Conservation (phyloP, 176 grass and related monocot species). For the Ensete ventricosum region DNA sequence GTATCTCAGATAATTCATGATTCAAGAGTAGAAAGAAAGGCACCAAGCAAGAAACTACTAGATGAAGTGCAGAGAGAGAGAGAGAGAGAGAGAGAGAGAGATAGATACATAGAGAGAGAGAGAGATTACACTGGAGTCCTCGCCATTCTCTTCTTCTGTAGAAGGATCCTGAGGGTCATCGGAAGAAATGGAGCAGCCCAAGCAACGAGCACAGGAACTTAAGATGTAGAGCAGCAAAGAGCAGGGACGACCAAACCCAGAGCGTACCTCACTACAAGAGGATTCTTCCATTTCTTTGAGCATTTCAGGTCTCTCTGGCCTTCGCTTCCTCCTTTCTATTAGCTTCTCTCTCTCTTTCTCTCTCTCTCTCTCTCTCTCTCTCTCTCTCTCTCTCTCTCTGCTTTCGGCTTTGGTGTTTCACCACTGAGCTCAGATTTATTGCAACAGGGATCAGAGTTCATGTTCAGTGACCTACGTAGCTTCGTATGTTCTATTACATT, state of each 20-base stretch:
- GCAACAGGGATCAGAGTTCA: too few relatives aligned
- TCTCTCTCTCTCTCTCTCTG: background rate
- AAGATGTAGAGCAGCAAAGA: conserved; percentile 16
- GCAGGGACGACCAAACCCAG: conserved; percentile 5
- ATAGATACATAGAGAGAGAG: conserved; percentile 11
- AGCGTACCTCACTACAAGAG: background rate
- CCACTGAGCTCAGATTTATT: background rate
- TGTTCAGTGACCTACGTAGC: too few relatives aligned
- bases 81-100: conserved; percentile 9
- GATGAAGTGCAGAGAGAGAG: background rate
- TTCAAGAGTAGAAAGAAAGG: background rate
- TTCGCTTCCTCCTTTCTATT: too few relatives aligned
- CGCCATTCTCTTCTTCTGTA: conserved; percentile 8
- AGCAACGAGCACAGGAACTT: conserved; percentile 17
- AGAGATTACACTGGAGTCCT: conserved; percentile 5
- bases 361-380: background rate
- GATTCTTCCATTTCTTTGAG: conserved; percentile 1
- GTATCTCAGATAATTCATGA: background rate
- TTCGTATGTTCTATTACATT: too few relatives aligned
- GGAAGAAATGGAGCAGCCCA: conserved; percentile 9
- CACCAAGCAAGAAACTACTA: background rate
- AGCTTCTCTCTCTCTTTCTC: background rate
- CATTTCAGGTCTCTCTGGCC: too few relatives aligned
- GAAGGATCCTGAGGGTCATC: background rate
- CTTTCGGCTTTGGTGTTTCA: background rate